Percentiles rank a stretch among this genome's conserved stretches.
phyloP scores from a whole-genome alignment of 208 protist species.

The Leishmania tropica region DNA sequence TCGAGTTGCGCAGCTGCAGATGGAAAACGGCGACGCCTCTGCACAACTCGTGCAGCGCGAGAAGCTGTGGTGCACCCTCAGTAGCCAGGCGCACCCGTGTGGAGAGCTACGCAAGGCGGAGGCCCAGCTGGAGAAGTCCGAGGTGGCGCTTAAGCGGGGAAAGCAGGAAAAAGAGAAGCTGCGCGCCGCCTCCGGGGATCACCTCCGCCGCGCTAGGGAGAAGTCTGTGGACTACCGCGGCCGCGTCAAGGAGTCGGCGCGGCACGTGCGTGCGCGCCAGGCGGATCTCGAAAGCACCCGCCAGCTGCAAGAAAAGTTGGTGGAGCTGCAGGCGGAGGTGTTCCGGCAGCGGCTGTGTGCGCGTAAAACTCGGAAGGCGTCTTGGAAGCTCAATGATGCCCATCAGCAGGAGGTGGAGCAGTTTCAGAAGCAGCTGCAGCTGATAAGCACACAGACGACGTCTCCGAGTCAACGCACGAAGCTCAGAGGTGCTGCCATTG shows the following conservation, averaged over 20 bases:
- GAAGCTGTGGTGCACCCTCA: constrained; percentile 28
- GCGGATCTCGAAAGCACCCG: constrained; percentile 35
- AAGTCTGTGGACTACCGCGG: constrained; percentile 43
- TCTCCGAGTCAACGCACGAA: constrained; percentile 22
- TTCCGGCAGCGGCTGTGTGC: constrained; percentile 39
- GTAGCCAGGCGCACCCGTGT: constrained; percentile 35
- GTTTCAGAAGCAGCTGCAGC: constrained; percentile 54
- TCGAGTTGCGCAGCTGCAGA: constrained; percentile 35
- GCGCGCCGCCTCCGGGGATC: constrained; percentile 41
- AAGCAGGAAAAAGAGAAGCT: constrained; percentile 42
- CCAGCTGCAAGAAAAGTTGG: constrained; percentile 43
- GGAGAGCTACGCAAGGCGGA: constrained; percentile 51
- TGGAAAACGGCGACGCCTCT: constrained; percentile 45
- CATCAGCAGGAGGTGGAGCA: constrained; percentile 58
- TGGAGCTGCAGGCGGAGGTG: constrained; percentile 52
- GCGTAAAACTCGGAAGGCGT: constrained; percentile 42
- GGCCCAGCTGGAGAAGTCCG: constrained; percentile 45
- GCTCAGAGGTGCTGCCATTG: constrained; percentile 16
- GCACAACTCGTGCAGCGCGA: constrained; percentile 40
- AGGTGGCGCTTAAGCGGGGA: constrained; percentile 42
- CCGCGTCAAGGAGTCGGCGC: constrained; percentile 45
- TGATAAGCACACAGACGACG: constrained; percentile 32
- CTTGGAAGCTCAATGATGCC: constrained; percentile 31
- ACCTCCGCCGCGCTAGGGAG: constrained; percentile 47
- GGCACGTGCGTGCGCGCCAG: constrained; percentile 25